Evolutionary conservation across 257 asterid genomes (phyloP).

Genomic region (Salvia splendens): DNA sequence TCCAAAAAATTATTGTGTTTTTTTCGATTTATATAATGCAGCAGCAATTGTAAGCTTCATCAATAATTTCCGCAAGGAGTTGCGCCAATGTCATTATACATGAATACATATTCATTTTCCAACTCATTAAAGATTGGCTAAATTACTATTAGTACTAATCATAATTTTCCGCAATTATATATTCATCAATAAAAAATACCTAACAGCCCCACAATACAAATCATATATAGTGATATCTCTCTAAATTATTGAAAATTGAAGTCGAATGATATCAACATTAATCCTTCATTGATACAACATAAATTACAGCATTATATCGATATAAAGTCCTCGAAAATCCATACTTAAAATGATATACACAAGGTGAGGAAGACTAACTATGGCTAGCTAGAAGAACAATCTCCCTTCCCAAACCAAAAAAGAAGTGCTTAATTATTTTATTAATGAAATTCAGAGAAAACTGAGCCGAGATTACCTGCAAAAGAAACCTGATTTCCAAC

Average conservation of each 20-base stretch:
- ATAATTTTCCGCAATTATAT: too few relatives aligned
- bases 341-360: constrained; percentile 27
- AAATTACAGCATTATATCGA: constrained; percentile 9
- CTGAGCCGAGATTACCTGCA: constrained; percentile 50
- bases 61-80: background rate
- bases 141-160: too few relatives aligned
- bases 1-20: background rate
- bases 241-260: too few relatives aligned
- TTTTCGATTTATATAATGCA: background rate
- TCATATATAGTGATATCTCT: too few relatives aligned
- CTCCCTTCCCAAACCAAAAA: background rate
- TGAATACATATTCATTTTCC: too few relatives aligned
- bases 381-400: background rate
- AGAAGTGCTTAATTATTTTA: background rate
- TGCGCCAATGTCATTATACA: too few relatives aligned
- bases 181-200: too few relatives aligned
- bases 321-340: constrained; percentile 16
- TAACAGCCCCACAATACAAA: too few relatives aligned
- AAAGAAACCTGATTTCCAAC: constrained; percentile 26
- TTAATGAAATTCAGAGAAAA: constrained; percentile 32
- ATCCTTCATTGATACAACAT: background rate
- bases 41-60: background rate
- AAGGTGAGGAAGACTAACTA: constrained; percentile 4
- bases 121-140: too few relatives aligned
- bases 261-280: too few relatives aligned